A percentile compares a stretch with the other conserved stretches of the same genome.
Evolutionary conservation across 2,329 filamentous ascomycete species (phyloP).

Genomic region (Podosphaera xanthii): DNA sequence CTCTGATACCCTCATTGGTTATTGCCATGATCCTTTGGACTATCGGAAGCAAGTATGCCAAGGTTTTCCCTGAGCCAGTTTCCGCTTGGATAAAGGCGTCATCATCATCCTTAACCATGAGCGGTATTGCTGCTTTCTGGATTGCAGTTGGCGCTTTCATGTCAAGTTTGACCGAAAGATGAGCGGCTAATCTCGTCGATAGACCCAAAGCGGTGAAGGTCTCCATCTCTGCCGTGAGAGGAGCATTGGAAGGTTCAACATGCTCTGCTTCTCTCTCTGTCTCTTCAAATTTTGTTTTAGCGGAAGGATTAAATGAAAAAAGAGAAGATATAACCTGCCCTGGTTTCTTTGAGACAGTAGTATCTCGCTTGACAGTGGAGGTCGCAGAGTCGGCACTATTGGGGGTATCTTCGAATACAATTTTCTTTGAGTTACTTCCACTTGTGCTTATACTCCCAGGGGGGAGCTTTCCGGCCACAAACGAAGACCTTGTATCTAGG

Average conservation of each 20-base stretch:
- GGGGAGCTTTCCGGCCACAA: constrained; percentile 17
- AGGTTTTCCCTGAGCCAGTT: constrained; percentile 90
- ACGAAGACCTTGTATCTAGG: constrained; percentile 14
- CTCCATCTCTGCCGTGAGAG: constrained; percentile 58
- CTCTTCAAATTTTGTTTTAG: constrained; percentile 36
- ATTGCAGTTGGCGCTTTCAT: constrained; percentile 86
- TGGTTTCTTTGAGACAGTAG: neutral
- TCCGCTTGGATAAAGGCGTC: constrained; percentile 95
- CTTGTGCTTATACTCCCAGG: constrained; percentile 14
- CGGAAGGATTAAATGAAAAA: constrained; percentile 69
- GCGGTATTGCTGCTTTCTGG: constrained; percentile 69
- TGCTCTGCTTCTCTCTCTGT: constrained; percentile 26
- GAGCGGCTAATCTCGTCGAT: constrained; percentile 55
- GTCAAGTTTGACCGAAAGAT: constrained; percentile 64
- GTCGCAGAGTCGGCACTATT: neutral
- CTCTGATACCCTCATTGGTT: constrained; percentile 29
- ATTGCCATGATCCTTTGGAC: constrained; percentile 70
- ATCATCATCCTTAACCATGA: constrained; percentile 55
- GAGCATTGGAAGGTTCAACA: constrained; percentile 70
- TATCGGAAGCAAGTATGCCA: constrained; percentile 86
- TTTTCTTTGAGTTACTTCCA: neutral
- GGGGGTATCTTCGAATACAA: neutral
- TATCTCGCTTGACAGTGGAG: neutral
- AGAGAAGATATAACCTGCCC: constrained; percentile 67
- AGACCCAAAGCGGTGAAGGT: constrained; percentile 75